Percentiles rank a stretch among this genome's conserved stretches.
Conservation (phyloP, 805 yeast species). For the Isabelozyma rhagii region DNA sequence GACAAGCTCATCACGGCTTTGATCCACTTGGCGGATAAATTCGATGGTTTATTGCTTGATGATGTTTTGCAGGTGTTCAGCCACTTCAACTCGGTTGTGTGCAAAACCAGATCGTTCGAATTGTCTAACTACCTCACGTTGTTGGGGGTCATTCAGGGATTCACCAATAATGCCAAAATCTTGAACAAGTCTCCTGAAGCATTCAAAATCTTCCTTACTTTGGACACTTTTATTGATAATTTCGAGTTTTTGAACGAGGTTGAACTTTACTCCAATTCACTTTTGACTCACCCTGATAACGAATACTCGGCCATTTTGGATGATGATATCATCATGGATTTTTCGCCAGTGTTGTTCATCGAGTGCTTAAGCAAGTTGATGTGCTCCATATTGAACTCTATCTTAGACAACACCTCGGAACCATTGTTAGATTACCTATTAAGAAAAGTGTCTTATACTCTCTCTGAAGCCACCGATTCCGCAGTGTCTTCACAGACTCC, state of each 20-base stretch:
- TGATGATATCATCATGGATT: slow-evolving; percentile 24
- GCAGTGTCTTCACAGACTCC: slow-evolving; percentile 17
- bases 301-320: slow-evolving; percentile 16
- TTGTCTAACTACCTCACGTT: slow-evolving; percentile 33
- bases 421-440: slow-evolving; percentile 29
- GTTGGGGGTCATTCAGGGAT: slow-evolving; percentile 32
- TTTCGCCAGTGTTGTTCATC: slow-evolving; percentile 34
- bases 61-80: slow-evolving; percentile 24
- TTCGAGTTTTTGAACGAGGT: slow-evolving; percentile 35
- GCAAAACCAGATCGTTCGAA: slow-evolving; percentile 16
- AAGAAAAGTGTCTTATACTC: slow-evolving; percentile 17
- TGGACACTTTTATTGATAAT: slow-evolving; percentile 36
- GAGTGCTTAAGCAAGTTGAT: slow-evolving; percentile 32
- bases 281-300: slow-evolving; percentile 10
- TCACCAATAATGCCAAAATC: slow-evolving; percentile 22
- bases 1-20: slow-evolving; percentile 32
- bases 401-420: slow-evolving; percentile 19
- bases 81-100: slow-evolving; percentile 24
- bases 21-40: slow-evolving; percentile 23
- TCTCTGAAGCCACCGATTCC: slow-evolving; percentile 6
- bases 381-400: slow-evolving; percentile 30
- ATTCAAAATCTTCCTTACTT: slow-evolving; percentile 26
- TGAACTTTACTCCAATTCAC: slow-evolving; percentile 25
- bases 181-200: slow-evolving; percentile 19
- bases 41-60: slow-evolving; percentile 16